phyloP scores from a whole-genome alignment of 2,329 filamentous ascomycete species.

The Colletotrichum sp. region DNA sequence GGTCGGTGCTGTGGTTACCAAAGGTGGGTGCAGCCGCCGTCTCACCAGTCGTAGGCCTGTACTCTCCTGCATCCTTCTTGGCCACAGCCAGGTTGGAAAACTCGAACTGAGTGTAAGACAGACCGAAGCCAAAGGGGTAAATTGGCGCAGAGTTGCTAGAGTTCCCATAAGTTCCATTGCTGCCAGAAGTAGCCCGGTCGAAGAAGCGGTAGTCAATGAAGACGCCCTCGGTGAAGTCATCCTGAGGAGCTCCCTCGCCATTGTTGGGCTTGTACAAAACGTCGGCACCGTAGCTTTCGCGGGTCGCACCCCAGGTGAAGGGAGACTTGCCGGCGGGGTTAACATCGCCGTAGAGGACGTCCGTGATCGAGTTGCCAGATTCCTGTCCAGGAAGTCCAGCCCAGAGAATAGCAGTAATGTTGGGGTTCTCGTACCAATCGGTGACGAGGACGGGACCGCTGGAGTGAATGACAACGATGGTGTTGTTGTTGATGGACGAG shows the following conservation, averaged over 20 bases:
- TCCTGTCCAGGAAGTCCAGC: conserved; percentile 85
- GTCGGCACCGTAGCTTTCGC: conserved; percentile 71
- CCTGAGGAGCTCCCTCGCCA: conserved; percentile 68
- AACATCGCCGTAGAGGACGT: conserved; percentile 82
- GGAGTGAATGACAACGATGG: conserved; percentile 89
- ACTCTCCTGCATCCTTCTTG: conserved; percentile 53
- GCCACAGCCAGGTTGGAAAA: conserved; percentile 71
- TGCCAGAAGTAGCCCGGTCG: conserved; percentile 57
- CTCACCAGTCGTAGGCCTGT: conserved; percentile 64
- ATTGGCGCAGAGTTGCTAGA: conserved; percentile 58
- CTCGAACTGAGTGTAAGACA: conserved; percentile 80
- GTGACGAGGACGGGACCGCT: conserved; percentile 79
- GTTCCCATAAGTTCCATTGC: conserved; percentile 14
- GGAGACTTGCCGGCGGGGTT: conserved; percentile 80
- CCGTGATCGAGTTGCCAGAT: conserved; percentile 77
- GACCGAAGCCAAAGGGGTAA: conserved; percentile 82
- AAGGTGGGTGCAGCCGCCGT: conserved; percentile 69
- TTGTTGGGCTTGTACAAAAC: conserved; percentile 74
- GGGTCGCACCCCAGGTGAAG: conserved; percentile 78
- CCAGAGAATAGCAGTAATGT: conserved; percentile 85
- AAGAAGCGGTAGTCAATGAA: conserved; percentile 85
- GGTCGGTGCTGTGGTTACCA: conserved; percentile 66
- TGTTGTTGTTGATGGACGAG: conserved; percentile 80
- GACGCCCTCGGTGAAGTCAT: conserved; percentile 76
- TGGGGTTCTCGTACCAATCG: conserved; percentile 76